Conservation (phyloP, 352 stramenopile species). For the Pythium insidiosum region DNA sequence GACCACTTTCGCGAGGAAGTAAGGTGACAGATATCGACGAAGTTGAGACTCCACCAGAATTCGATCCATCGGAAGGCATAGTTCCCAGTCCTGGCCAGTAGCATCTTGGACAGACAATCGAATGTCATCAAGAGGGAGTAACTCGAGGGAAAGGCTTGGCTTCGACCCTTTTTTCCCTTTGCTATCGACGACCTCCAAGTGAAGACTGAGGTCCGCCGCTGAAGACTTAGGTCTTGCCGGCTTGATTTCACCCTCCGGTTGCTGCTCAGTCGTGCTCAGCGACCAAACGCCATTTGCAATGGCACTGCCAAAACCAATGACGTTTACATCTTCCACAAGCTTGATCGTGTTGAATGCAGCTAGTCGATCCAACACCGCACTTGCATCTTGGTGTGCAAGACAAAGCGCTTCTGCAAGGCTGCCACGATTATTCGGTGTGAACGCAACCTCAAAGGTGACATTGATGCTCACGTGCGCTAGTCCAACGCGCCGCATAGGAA, state of each 20-base stretch:
- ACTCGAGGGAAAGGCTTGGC: conserved; percentile 24
- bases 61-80: conserved; percentile 32
- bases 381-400: conserved; percentile 22
- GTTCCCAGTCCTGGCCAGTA: conserved; percentile 20
- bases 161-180: conserved; percentile 12
- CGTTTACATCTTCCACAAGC: conserved; percentile 22
- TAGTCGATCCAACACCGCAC: conserved; percentile 19
- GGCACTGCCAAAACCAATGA: too few relatives aligned
- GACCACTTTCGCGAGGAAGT: conserved; percentile 20
- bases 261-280: too few relatives aligned
- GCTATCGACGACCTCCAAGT: conserved; percentile 21
- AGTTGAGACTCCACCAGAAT: conserved; percentile 38
- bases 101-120: conserved; percentile 28
- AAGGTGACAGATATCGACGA: conserved; percentile 29
- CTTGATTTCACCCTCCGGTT: conserved; percentile 19
- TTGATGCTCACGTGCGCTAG: conserved; percentile 9
- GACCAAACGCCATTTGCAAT: too few relatives aligned
- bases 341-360: too few relatives aligned
- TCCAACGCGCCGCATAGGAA: background rate
- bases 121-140: conserved; percentile 39
- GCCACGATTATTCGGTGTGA: conserved; percentile 33
- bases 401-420: conserved; percentile 23
- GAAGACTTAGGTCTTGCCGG: background rate
- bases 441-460: conserved; percentile 29
- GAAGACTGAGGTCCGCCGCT: conserved; percentile 12